A percentile compares a stretch with the other conserved stretches of the same genome.
Evolutionary conservation across 805 yeast species (phyloP).

Genomic region (Wickerhamiella allomyrinae): DNA sequence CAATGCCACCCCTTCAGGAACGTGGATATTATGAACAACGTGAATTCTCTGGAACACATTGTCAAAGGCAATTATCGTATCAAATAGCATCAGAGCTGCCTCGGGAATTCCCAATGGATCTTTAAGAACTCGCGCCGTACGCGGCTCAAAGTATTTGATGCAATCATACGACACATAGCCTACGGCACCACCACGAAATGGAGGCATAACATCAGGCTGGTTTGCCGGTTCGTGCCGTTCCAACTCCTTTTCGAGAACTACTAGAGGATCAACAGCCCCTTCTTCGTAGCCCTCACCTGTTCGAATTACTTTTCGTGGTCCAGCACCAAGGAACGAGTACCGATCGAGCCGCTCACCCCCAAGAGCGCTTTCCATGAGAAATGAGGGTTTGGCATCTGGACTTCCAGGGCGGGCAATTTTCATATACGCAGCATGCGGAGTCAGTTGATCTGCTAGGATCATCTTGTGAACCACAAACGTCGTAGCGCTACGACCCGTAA

Average conservation of each 20-base stretch:
- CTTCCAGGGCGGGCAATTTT: conserved; percentile 55
- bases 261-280: conserved; percentile 64
- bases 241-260: conserved; percentile 61
- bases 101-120: conserved; percentile 83
- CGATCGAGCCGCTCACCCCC: conserved; percentile 83
- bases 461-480: conserved; percentile 69
- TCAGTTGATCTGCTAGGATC: conserved; percentile 60
- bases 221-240: conserved; percentile 49
- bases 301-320: conserved; percentile 65
- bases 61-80: conserved; percentile 81
- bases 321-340: conserved; percentile 79
- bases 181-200: conserved; percentile 86
- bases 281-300: conserved; percentile 59
- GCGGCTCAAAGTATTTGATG: conserved; percentile 92
- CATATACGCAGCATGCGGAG: conserved; percentile 83
- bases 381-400: conserved; percentile 43
- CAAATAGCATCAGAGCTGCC: conserved; percentile 81
- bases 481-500: conserved; percentile 33
- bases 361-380: conserved; percentile 75
- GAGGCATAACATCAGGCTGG: conserved; percentile 63
- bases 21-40: conserved; percentile 64
- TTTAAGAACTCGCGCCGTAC: conserved; percentile 54
- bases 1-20: conserved; percentile 20
- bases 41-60: conserved; percentile 89
- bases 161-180: conserved; percentile 96